Evolutionary conservation across 2,329 filamentous ascomycete genomes (phyloP).

Genomic region (Calonectria pseudoreteaudii): DNA sequence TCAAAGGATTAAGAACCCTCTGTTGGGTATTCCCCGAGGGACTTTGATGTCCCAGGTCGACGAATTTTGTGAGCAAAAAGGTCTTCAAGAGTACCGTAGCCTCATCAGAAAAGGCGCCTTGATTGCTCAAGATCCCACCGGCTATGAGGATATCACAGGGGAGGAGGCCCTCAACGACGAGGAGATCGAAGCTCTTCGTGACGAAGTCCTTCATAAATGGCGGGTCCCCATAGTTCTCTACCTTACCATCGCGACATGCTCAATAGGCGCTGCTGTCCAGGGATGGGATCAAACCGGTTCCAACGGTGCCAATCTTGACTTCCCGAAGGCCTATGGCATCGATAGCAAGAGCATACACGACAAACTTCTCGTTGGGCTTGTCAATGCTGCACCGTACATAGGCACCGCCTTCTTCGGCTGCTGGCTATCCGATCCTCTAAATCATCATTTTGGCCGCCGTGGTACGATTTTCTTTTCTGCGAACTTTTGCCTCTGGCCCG

Average conservation of each 20-base stretch:
- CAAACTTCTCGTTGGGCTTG: slow-evolving; percentile 70
- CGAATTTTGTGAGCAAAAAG: slow-evolving; percentile 70
- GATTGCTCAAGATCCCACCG: slow-evolving; percentile 76
- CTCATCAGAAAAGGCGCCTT: slow-evolving; percentile 77
- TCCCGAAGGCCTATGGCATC: slow-evolving; percentile 64
- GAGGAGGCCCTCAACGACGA: slow-evolving; percentile 68
- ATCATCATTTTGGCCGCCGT: slow-evolving; percentile 56
- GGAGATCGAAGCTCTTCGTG: slow-evolving; percentile 69
- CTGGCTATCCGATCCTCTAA: slow-evolving; percentile 76
- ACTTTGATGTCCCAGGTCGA: slow-evolving; percentile 67
- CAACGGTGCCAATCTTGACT: slow-evolving; percentile 73
- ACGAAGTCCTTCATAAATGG: slow-evolving; percentile 77
- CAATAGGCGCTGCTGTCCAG: slow-evolving; percentile 77
- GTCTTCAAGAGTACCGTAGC: slow-evolving; percentile 67
- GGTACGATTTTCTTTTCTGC: slow-evolving; percentile 78
- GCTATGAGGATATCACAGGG: slow-evolving; percentile 69
- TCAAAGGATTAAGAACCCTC: slow-evolving; percentile 56
- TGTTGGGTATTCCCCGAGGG: slow-evolving; percentile 65
- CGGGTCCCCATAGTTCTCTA: slow-evolving; percentile 71
- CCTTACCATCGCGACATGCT: slow-evolving; percentile 75
- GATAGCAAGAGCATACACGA: slow-evolving; percentile 49
- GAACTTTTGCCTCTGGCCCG: slow-evolving; percentile 76
- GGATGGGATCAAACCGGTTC: slow-evolving; percentile 76
- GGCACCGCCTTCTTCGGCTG: slow-evolving; percentile 65
- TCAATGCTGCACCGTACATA: slow-evolving; percentile 71